Conservation (phyloP, 192 early-diverging fungal species). For the Backusella circina region DNA sequence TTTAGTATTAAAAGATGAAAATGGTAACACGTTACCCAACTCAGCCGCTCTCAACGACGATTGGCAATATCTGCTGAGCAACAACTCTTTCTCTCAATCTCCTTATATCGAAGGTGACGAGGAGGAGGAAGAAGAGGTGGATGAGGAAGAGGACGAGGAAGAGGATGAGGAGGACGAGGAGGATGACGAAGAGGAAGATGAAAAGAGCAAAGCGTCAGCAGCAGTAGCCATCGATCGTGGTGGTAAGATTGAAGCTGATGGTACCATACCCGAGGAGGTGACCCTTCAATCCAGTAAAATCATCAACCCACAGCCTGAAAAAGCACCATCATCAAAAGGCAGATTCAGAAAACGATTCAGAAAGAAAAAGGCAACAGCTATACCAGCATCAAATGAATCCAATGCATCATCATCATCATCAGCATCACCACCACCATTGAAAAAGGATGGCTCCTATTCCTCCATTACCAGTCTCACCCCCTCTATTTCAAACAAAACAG, state of each 20-base stretch:
- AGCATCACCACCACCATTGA: background rate
- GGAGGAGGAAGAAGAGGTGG: background rate
- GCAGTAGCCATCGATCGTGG: background rate
- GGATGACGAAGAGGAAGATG: background rate
- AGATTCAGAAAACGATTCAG: background rate
- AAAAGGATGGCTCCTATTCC: background rate
- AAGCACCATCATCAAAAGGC: background rate
- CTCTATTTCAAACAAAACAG: background rate
- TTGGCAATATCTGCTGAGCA: constrained; percentile 6
- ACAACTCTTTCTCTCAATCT: background rate
- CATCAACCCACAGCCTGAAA: background rate
- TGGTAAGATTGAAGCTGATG: background rate
- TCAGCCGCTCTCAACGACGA: background rate
- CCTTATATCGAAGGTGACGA: background rate
- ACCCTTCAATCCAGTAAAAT: background rate
- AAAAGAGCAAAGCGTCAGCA: background rate
- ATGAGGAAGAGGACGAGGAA: background rate
- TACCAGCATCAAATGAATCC: background rate
- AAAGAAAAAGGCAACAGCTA: background rate
- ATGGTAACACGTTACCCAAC: background rate
- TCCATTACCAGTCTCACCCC: background rate
- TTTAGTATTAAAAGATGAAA: background rate
- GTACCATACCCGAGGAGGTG: background rate
- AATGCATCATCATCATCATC: background rate
- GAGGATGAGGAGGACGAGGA: background rate